These are phyloP conservation scores for Graphium sp. DNA, from an alignment of 2,329 filamentous ascomycete genomes.

Conservation along the genomic window DNA sequence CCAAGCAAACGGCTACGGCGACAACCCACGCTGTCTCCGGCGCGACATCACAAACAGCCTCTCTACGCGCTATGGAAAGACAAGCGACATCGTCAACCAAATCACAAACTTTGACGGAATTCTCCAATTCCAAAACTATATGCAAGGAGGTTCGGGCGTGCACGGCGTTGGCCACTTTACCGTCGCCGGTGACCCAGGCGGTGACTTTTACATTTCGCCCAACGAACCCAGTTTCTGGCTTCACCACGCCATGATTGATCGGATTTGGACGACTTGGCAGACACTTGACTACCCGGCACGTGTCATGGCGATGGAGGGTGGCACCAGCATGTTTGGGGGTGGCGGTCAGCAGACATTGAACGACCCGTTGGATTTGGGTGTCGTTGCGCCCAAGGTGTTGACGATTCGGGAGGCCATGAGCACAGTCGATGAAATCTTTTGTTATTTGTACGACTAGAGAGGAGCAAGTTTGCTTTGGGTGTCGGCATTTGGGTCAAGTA, in stretches of 20 bases:
- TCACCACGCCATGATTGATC: conserved; percentile 12
- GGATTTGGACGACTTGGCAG: conserved; percentile 13
- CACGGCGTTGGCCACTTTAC: conserved; percentile 21
- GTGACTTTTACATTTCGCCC: conserved; percentile 13
- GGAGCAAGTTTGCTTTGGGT: too few species aligned
- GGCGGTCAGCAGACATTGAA: conserved; percentile 8
- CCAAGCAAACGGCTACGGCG: conserved; percentile 8
- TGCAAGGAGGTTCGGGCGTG: conserved; percentile 17
- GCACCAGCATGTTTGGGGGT: conserved; percentile 6
- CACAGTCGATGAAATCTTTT: conserved; percentile 12
- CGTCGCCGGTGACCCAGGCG: conserved; percentile 18
- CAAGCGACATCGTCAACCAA: conserved; percentile 16
- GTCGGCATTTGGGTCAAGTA: too few species aligned
- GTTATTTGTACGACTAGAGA: conserved; percentile 13
- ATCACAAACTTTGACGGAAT: conserved; percentile 4
- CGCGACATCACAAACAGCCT: conserved; percentile 18
- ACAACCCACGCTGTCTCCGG: conserved; percentile 27
- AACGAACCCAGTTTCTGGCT: conserved; percentile 13
- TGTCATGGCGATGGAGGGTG: conserved; percentile 4
- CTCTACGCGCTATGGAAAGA: conserved; percentile 11
- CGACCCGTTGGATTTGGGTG: conserved; percentile 12
- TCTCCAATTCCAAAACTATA: conserved; percentile 9
- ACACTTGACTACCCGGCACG: conserved; percentile 7
- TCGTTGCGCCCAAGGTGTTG: conserved; percentile 7
- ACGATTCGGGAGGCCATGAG: conserved; percentile 16